A percentile compares a stretch with the other conserved stretches of the same genome.
Conservation (phyloP, 2,329 filamentous ascomycete species). For the Fusarium sp. region DNA sequence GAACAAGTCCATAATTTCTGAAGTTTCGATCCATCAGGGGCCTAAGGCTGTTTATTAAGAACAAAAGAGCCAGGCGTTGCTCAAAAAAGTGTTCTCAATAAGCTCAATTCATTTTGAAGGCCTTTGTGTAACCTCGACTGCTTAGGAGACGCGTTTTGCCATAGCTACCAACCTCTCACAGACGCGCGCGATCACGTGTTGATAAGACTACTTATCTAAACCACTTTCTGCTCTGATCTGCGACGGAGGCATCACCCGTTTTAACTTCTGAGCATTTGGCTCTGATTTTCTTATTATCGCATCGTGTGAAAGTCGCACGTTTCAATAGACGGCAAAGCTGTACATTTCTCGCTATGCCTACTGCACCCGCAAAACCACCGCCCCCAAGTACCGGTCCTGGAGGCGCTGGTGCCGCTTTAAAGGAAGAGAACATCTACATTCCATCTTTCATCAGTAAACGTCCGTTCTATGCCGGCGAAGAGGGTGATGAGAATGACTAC, state of each 20-base stretch:
- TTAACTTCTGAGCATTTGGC: not conserved
- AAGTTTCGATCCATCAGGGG: conserved; percentile 30
- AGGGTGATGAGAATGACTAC: conserved; percentile 83
- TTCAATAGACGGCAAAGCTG: not conserved
- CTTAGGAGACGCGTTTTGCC: conserved; percentile 17
- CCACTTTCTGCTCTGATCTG: conserved; percentile 8
- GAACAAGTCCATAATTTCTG: conserved; percentile 70
- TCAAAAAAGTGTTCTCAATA: not conserved
- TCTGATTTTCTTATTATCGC: not conserved
- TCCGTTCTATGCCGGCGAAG: conserved; percentile 90
- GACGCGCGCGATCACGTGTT: conserved; percentile 28
- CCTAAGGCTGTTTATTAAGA: not conserved
- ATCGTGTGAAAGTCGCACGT: not conserved
- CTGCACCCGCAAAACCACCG: conserved; percentile 48
- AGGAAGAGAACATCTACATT: conserved; percentile 98
- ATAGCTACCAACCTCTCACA: not conserved
- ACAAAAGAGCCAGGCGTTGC: not conserved
- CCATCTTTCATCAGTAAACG: conserved; percentile 98
- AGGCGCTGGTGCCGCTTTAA: conserved; percentile 60
- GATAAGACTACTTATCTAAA: conserved; percentile 33
- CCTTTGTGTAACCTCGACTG: not conserved
- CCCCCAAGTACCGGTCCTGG: conserved; percentile 45
- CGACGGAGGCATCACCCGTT: not conserved
- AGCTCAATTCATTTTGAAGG: not conserved
- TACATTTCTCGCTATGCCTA: conserved; percentile 15